These are phyloP conservation scores for Nigrospora sphaerica DNA, from an alignment of 2,329 filamentous ascomycete genomes.

Conservation along the genomic window DNA sequence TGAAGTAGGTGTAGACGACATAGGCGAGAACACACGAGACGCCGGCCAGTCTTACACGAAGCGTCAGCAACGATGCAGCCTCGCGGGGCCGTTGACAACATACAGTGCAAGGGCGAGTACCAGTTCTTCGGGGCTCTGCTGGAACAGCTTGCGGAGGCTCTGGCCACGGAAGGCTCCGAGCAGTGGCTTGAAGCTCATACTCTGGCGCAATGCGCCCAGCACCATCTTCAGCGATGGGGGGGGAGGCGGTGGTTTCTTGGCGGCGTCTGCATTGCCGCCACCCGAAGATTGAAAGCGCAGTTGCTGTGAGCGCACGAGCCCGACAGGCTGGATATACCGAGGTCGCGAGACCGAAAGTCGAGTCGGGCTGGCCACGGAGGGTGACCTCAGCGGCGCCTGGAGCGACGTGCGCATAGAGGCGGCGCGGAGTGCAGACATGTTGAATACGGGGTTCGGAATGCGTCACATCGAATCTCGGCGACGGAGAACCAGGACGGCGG, in stretches of 20 bases:
- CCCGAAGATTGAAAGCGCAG: slow-evolving; percentile 14
- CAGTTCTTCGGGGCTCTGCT: slow-evolving; percentile 35
- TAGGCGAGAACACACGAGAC: slow-evolving; percentile 27
- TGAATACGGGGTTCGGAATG: too few species aligned
- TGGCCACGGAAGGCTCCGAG: slow-evolving; percentile 29
- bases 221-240: slow-evolving; percentile 16
- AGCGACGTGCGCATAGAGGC: too few species aligned
- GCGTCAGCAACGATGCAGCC: too few species aligned
- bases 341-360: background rate
- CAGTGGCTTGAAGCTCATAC: slow-evolving; percentile 26
- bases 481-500: too few species aligned
- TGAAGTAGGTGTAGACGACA: slow-evolving; percentile 39
- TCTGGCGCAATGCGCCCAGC: slow-evolving; percentile 21
- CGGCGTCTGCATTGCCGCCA: slow-evolving; percentile 5
- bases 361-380: background rate
- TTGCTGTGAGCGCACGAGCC: slow-evolving; percentile 11
- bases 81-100: slow-evolving; percentile 5
- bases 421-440: too few species aligned
- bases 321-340: slow-evolving; percentile 5
- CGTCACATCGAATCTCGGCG: too few species aligned
- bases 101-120: slow-evolving; percentile 34
- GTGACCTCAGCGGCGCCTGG: background rate
- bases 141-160: slow-evolving; percentile 28
- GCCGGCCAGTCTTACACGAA: slow-evolving; percentile 23
- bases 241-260: slow-evolving; percentile 9